Evolutionary conservation across 768 basidiomycete species (phyloP), one percentile per base, ranked within the genome.

Genomic region (Calocybe gangraenosa): DNA sequence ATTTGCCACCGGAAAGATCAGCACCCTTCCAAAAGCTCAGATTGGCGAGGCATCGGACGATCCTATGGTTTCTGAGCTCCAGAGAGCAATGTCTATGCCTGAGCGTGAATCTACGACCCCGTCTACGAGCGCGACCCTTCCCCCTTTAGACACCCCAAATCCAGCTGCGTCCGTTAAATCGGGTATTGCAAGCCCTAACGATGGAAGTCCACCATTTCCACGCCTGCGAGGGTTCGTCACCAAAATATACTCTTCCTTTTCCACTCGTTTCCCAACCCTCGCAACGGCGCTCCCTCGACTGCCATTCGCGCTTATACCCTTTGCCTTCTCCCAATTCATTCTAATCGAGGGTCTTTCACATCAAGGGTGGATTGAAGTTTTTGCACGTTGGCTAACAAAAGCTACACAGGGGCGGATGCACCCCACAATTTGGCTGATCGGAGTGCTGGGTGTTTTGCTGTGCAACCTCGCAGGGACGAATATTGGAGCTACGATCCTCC

Each of bases 291-390:
- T 83, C 18, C 75, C 79, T 0, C 76, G 84, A 21, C 69, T 95
- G 0, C 94, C 93, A 0, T 81, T 93, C 49, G 76, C 81, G 8
- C 79, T 96, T 7, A 70, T 96, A 11, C 92, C 91, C 0, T 99
- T 99, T 58, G 89, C 92, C 0, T 93, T 97, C 58, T 84, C 87
- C 1, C 92, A 94, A 65, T 97, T 98, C 67, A 91, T 97, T 52
- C 80, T 99, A 43, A 90, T 96, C 44, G 87, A 94, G 58, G 87
- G 75, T 0, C 75, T 99, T 2, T 73, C 82, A 17, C 74, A 81
- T 50, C 81, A 84, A 49, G 92, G 92, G n/a, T 99, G 94, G 93
- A 90, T 95, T 6, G 73, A 80, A 6, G 74, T 94, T n/a, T 95
- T 94, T 58, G 85, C 81, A 7, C 48, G 54, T 8, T 58, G 58